Conservation (phyloP, 371 early-diverging fungal genomes). For the Parasitella parasitica region DNA sequence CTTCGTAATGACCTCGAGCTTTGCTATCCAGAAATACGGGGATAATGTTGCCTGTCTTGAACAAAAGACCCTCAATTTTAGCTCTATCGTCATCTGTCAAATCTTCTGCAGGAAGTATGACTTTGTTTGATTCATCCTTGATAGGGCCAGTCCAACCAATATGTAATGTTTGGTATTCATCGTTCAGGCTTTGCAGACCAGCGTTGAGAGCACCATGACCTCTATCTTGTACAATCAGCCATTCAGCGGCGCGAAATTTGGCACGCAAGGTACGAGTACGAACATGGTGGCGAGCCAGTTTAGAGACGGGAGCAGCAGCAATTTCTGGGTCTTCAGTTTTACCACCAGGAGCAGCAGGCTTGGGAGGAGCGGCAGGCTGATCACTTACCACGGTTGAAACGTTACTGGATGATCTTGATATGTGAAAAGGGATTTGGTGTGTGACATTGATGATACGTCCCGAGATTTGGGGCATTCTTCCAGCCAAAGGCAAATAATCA, state of each 20-base stretch:
- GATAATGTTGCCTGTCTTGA: conserved; percentile 54
- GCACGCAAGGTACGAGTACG: conserved; percentile 22
- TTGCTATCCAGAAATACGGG: conserved; percentile 77
- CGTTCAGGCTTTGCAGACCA: conserved; percentile 55
- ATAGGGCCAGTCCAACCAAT: conserved; percentile 70
- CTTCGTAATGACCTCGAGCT: conserved; percentile 79
- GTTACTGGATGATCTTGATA: conserved; percentile 19
- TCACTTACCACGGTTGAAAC: not conserved
- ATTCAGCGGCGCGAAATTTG: conserved; percentile 33
- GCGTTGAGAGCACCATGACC: conserved; percentile 76
- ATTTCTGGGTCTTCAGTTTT: conserved; percentile 16
- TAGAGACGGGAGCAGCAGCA: conserved; percentile 29
- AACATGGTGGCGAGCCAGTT: conserved; percentile 30
- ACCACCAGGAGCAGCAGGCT: not conserved
- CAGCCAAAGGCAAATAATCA: conserved; percentile 27
- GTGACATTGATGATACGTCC: conserved; percentile 40
- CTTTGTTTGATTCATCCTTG: conserved; percentile 36
- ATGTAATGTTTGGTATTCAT: conserved; percentile 54
- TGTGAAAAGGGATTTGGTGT: conserved; percentile 34
- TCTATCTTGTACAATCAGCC: conserved; percentile 45
- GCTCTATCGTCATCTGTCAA: conserved; percentile 38
- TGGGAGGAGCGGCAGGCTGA: not conserved
- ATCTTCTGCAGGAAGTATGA: conserved; percentile 49
- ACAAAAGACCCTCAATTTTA: conserved; percentile 40
- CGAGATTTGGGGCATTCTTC: conserved; percentile 27